Conservation (phyloP, 2,329 filamentous ascomycete genomes). For the Teratosphaeria viscida region DNA sequence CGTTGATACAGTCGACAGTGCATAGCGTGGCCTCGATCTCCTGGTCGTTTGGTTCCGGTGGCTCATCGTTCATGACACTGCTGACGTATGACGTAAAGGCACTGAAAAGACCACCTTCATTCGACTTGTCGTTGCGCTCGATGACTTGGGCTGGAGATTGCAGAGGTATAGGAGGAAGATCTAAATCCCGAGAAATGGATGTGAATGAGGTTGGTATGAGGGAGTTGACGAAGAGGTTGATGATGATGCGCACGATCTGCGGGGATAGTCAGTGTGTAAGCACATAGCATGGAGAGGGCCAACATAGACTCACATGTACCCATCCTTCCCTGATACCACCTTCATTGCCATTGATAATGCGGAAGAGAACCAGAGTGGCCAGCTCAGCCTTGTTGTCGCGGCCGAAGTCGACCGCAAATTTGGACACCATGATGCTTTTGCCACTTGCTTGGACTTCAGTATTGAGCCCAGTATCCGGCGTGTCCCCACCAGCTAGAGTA, state of each 20-base stretch:
- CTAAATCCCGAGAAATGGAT: conserved; percentile 52
- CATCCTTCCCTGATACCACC: conserved; percentile 63
- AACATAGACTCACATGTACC: conserved; percentile 53
- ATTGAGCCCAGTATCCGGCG: conserved; percentile 78
- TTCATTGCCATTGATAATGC: conserved; percentile 80
- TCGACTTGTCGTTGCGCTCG: conserved; percentile 67
- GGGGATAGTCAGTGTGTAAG: background rate
- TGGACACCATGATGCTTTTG: conserved; percentile 95
- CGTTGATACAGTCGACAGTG: conserved; percentile 86
- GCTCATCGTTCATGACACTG: conserved; percentile 97
- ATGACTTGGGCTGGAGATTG: conserved; percentile 89
- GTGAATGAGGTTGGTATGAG: conserved; percentile 73
- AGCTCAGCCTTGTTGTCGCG: conserved; percentile 88
- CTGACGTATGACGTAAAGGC: conserved; percentile 94
- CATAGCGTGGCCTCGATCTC: conserved; percentile 92
- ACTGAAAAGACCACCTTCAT: conserved; percentile 79
- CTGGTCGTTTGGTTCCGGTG: conserved; percentile 92
- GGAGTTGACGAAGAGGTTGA: conserved; percentile 94
- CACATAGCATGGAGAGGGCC: background rate
- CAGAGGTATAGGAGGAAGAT: conserved; percentile 72
- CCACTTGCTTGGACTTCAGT: conserved; percentile 83
- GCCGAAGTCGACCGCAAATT: conserved; percentile 90
- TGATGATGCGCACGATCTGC: conserved; percentile 79
- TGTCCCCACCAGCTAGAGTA: conserved; percentile 64
- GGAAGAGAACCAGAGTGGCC: conserved; percentile 89